phyloP scores from a whole-genome alignment of 73 alveolate species.

The Blepharisma stoltei region DNA sequence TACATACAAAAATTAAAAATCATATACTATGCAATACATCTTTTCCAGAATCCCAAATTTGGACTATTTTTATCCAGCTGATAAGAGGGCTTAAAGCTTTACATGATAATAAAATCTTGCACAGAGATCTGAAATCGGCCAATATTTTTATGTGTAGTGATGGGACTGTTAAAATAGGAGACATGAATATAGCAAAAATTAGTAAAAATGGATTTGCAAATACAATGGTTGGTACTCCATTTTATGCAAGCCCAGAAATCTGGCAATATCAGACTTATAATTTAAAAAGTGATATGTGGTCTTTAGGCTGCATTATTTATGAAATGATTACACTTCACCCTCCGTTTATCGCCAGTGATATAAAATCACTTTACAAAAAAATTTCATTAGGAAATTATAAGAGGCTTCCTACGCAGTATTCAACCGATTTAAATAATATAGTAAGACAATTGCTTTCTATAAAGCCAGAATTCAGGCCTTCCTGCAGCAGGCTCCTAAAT shows the following conservation, averaged over 20 bases:
- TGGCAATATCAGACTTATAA: conserved; percentile 29
- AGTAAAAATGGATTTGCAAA: conserved; percentile 35
- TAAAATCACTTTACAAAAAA: too few relatives aligned
- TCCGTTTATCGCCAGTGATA: conserved; percentile 43
- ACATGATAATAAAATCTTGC: conserved; percentile 76
- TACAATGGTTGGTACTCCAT: conserved; percentile 53
- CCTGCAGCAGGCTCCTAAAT: too few relatives aligned
- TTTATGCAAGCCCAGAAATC: conserved; percentile 45
- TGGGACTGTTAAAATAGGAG: conserved; percentile 74
- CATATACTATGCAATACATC: conserved; percentile 55
- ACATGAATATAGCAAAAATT: conserved; percentile 76
- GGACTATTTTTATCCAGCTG: conserved; percentile 77
- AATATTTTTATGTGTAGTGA: conserved; percentile 70
- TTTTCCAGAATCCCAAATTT: conserved; percentile 65
- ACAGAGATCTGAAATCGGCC: conserved; percentile 82
- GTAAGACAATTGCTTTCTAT: too few relatives aligned
- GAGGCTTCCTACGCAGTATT: too few relatives aligned
- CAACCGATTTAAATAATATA: too few relatives aligned
- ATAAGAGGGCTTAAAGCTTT: conserved; percentile 65
- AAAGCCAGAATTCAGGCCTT: too few relatives aligned
- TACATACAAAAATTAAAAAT: conserved; percentile 59
- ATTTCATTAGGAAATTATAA: too few relatives aligned
- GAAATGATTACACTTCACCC: conserved; percentile 76
- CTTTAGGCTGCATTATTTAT: conserved; percentile 42
- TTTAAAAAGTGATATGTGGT: conserved; percentile 33